A percentile compares a stretch with the other conserved stretches of the same genome.
phyloP scores from a whole-genome alignment of 176 grass and related monocot genomes.

The Oryza australiensis region DNA sequence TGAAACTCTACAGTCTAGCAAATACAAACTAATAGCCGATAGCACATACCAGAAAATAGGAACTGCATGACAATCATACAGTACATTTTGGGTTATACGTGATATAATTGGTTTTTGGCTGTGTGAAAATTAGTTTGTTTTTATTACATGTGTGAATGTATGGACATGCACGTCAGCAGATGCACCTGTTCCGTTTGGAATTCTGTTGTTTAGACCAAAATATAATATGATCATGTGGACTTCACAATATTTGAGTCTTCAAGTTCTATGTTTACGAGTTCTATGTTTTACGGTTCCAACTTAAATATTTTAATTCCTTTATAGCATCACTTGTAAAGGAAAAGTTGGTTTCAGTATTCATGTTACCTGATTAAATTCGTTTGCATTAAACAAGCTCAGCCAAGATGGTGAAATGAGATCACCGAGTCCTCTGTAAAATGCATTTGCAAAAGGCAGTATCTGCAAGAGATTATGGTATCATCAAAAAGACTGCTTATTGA shows the following conservation, averaged over 20 bases:
- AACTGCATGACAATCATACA: neutral
- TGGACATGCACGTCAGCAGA: neutral
- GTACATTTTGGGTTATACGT: neutral
- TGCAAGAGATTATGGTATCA: conserved; percentile 41
- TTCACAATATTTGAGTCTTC: neutral
- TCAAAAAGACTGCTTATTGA: conserved; percentile 5
- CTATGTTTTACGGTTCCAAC: neutral
- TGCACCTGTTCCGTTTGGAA: neutral
- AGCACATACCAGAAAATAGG: neutral
- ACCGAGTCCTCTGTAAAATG: conserved; percentile 90
- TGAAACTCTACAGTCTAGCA: neutral
- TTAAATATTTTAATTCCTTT: neutral
- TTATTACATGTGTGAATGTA: neutral
- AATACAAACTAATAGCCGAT: neutral
- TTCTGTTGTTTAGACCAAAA: neutral
- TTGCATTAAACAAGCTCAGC: conserved; percentile 97
- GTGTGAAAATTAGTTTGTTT: neutral
- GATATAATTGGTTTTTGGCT: neutral
- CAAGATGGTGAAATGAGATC: conserved; percentile 92
- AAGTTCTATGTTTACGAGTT: neutral
- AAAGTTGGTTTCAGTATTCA: neutral
- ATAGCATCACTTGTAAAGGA: neutral
- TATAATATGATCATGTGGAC: neutral
- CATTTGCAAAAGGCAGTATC: conserved; percentile 95
- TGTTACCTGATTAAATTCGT: conserved; percentile 99